These are phyloP conservation scores for Talaromyces pinophilus DNA, from an alignment of 2,329 filamentous ascomycete species.

Conservation along the genomic window DNA sequence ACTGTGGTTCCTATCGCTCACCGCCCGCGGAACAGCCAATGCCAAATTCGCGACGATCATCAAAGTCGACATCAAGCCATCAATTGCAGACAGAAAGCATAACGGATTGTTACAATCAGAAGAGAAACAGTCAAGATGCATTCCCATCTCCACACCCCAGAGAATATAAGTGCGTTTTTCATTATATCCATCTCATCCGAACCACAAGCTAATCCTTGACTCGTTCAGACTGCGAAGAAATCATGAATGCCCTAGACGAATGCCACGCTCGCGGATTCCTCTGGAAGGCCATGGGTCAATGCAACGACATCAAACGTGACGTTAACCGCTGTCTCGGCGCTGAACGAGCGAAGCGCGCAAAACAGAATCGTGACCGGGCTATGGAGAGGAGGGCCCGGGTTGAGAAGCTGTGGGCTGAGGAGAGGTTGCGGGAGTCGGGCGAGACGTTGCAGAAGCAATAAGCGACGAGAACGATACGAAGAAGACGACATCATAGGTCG, in stretches of 20 bases:
- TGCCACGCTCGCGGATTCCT: slow-evolving; percentile 92
- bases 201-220: background rate
- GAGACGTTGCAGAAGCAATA: slow-evolving; percentile 17
- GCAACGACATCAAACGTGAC: slow-evolving; percentile 79
- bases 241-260: slow-evolving; percentile 92
- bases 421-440: slow-evolving; percentile 33
- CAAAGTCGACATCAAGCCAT: background rate
- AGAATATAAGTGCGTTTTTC: slow-evolving; percentile 71
- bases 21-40: slow-evolving; percentile 20
- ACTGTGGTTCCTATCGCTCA: slow-evolving; percentile 18
- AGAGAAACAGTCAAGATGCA: slow-evolving; percentile 66
- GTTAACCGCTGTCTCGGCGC: slow-evolving; percentile 82
- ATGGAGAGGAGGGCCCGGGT: slow-evolving; percentile 71
- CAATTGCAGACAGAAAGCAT: background rate
- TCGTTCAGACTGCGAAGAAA: slow-evolving; percentile 83
- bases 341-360: slow-evolving; percentile 76
- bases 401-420: slow-evolving; percentile 73
- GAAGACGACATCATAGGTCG: background rate
- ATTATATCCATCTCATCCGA: slow-evolving; percentile 1
- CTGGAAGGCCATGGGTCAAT: slow-evolving; percentile 86
- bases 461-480: background rate
- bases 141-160: slow-evolving; percentile 92
- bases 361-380: slow-evolving; percentile 70
- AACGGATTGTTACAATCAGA: background rate
- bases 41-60: slow-evolving; percentile 1